Evolutionary conservation across 2,329 filamentous ascomycete genomes (phyloP), one percentile per base, ranked within the genome.

Genomic region (Talaromyces sp.): DNA sequence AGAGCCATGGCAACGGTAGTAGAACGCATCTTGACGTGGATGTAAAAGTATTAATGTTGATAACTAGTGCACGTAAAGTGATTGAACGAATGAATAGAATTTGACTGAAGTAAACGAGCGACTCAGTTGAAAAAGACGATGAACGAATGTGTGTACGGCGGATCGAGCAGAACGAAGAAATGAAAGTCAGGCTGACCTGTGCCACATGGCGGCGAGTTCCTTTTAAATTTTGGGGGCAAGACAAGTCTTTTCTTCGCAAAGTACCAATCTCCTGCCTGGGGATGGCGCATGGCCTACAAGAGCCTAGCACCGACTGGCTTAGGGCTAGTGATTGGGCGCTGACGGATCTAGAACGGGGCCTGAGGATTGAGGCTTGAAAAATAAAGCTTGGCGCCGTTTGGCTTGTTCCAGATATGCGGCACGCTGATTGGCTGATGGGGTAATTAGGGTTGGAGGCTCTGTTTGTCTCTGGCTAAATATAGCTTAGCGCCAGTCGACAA

Each of bases 11-110:
- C 39, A 3, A 54, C 39, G 27, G 59, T 52, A 19, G 47, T 52
- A n/a, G 61, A 61, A 35, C 22, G 62, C 43, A 63, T 63, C 22
- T 33, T 62, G 47, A 19, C 19, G 35, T 54, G n/a, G 37, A 37
- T 54, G 15, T 56, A 13, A 13, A 37, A n/a, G 33, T 56, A 22
- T 56, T 35, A 56, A 35, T 9, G 31, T 25, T 8, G 15, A 37
- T 35, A 37, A 56, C 22, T 37, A 37, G 35, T 1, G 35, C 13
- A 10, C 10, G 33, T 56, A 56, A 37, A 15, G n/a, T 56, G 2
- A 22, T 6, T 56, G n/a, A 56, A 17, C n/a, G 33, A 56, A 25
- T 56, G 52, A 56, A 37, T 37, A 56, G 50, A 56, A 56, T 15
- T 9, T 25, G 7, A 22, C 31, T 56, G 31, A 37, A 8, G 22